Base-by-base conservation (phyloP, 768 basidiomycete species). In the Cantharellus anzutake region DNA sequence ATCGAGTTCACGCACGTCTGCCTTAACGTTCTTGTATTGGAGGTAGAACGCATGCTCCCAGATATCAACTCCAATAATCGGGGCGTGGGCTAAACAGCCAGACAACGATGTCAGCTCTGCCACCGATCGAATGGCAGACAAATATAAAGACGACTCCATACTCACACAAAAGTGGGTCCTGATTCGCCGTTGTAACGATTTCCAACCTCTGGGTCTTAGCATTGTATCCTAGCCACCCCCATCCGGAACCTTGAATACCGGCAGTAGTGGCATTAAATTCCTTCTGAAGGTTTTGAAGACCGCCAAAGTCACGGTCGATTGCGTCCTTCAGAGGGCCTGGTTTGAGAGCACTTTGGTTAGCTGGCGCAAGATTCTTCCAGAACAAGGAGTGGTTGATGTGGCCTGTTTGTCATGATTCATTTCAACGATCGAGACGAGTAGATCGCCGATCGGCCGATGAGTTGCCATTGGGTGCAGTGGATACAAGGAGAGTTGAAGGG, bases 351-450 rank as follows among this genome's bases (percentile, higher is more conserved):
- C 35, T 51, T 11, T 50, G 60, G 35, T 48, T 50, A 37, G 79
- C 66, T 1, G 86, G 86, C 2, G 89, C 82, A 59, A 96, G 77
- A 76, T 92, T 93, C 74, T 80, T 84, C 93, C 93, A 96, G 79
- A 97, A 97, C 61, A 93, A 81, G 58, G 90, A 86, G 75, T 91
- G 89, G 74, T 92, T 91, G 77, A 92, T 86, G 73, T 88, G 91
- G 5, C 86, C 83, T 62, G 39, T 4, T 37, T 5, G 35, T 39
- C 52, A 37, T 7, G 52, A 11, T 14, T 37, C 11, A 37, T 55
- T 37, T 11, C 7, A 37, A 37, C 35, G 35, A 37, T 11, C 52
- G 44, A 48, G 52, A 55, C 38, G 11, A 37, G 52, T 11, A 37
- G 38, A 48, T 29, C 44, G 44, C 29, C 7, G 52, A 37, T 11